Conservation (phyloP, 768 basidiomycete genomes). For the Amanita rimosa region DNA sequence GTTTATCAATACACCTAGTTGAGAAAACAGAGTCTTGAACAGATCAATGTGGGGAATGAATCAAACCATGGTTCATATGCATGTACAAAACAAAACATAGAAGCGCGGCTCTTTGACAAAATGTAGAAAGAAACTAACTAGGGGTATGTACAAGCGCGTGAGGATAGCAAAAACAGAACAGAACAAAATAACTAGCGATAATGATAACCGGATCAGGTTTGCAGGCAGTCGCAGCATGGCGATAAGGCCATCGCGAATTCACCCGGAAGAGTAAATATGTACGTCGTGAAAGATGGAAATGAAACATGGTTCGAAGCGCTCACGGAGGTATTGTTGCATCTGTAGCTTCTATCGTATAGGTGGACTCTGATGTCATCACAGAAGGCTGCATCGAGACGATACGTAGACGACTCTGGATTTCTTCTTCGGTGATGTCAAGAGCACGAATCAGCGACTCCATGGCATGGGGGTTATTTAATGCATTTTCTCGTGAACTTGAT, state of each 20-base stretch:
- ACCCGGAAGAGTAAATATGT: neutral
- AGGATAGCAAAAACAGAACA: too few species aligned
- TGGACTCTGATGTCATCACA: slow-evolving; percentile 22
- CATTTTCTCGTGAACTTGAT: slow-evolving; percentile 24
- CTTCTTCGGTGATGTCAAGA: slow-evolving; percentile 38
- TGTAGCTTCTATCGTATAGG: slow-evolving; percentile 17
- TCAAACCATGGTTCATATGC: too few species aligned
- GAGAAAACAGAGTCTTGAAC: neutral
- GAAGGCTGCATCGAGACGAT: slow-evolving; percentile 53
- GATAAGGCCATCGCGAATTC: neutral
- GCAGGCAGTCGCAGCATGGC: neutral
- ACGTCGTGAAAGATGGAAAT: neutral
- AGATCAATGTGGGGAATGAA: neutral
- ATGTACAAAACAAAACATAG: neutral
- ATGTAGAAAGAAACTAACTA: neutral
- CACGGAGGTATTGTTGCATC: slow-evolving; percentile 11
- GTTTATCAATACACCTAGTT: neutral
- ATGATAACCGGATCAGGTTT: neutral
- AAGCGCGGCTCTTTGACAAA: neutral
- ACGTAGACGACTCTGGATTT: slow-evolving; percentile 37
- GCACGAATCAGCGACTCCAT: slow-evolving; percentile 58
- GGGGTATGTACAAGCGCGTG: neutral
- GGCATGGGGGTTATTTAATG: slow-evolving; percentile 39
- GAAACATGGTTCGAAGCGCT: neutral
- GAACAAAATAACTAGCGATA: neutral